A percentile compares a stretch with the other conserved stretches of the same genome.
These are phyloP conservation scores for Verticillium longisporum DNA, from an alignment of 2,329 filamentous ascomycete genomes.

Conservation along the genomic window DNA sequence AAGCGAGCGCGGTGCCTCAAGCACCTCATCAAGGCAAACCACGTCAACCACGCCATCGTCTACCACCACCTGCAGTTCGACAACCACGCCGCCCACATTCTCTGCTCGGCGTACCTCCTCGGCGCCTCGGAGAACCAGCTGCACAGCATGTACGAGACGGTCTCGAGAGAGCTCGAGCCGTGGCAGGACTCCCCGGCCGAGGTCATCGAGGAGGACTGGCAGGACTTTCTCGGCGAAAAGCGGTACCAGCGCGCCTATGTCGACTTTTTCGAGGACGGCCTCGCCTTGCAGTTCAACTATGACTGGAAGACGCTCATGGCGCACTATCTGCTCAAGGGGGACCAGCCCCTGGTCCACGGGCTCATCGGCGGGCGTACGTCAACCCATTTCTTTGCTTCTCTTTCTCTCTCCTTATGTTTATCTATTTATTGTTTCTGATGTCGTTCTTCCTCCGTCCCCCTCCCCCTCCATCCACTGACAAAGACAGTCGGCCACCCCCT, in stretches of 20 bases:
- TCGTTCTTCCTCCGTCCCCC: too few relatives aligned
- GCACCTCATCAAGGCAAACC: slow-evolving; percentile 85
- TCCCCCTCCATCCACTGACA: not conserved
- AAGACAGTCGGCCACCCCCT: slow-evolving; percentile 73
- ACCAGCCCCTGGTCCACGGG: slow-evolving; percentile 73
- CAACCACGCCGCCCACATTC: slow-evolving; percentile 77
- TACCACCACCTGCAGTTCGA: slow-evolving; percentile 69
- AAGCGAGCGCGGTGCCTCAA: slow-evolving; percentile 78
- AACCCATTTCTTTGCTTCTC: not conserved
- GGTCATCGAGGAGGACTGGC: slow-evolving; percentile 78
- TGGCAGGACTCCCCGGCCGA: slow-evolving; percentile 85
- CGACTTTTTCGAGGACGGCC: slow-evolving; percentile 91
- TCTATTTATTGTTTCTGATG: too few relatives aligned
- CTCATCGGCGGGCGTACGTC: slow-evolving; percentile 72
- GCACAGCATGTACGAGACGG: slow-evolving; percentile 72
- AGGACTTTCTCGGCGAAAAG: slow-evolving; percentile 70
- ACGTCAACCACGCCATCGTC: slow-evolving; percentile 80
- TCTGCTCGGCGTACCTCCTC: slow-evolving; percentile 80
- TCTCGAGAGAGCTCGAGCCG: slow-evolving; percentile 63
- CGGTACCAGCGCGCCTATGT: slow-evolving; percentile 84
- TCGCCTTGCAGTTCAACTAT: slow-evolving; percentile 67
- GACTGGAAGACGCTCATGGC: slow-evolving; percentile 75
- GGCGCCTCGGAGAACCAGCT: slow-evolving; percentile 69
- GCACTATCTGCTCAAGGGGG: slow-evolving; percentile 68
- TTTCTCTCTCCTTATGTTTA: too few relatives aligned